These are phyloP conservation scores for Paxillus rubicundulus DNA, from an alignment of 768 basidiomycete genomes.

Conservation along the genomic window DNA sequence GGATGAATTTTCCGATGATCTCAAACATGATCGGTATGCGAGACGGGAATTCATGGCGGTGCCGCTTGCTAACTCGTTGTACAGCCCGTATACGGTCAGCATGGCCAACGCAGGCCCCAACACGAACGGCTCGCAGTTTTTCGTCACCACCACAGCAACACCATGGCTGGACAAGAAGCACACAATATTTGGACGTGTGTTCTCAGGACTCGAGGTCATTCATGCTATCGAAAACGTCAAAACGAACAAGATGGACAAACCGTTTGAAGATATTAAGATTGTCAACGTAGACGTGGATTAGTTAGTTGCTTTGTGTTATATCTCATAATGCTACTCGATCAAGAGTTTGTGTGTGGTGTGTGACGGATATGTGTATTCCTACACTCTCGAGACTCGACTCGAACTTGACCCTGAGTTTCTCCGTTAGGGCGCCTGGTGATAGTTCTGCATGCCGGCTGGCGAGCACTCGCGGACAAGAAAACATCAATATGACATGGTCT, in stretches of 20 bases:
- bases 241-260: conserved; percentile 81
- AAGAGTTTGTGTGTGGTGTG: conserved; percentile 36
- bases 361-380: conserved; percentile 21
- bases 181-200: conserved; percentile 89
- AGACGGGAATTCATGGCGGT: neutral
- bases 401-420: conserved; percentile 36
- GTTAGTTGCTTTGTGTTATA: conserved; percentile 17
- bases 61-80: conserved; percentile 4
- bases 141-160: conserved; percentile 92
- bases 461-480: conserved; percentile 50
- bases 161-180: conserved; percentile 92
- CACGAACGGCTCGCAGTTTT: conserved; percentile 97
- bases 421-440: conserved; percentile 22
- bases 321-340: conserved; percentile 49
- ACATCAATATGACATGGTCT: conserved; percentile 48
- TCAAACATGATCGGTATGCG: conserved; percentile 84
- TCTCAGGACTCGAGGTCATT: conserved; percentile 85
- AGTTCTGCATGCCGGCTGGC: conserved; percentile 11
- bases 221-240: conserved; percentile 92
- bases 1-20: conserved; percentile 87
- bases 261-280: conserved; percentile 92
- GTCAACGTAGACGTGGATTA: conserved; percentile 74
- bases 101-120: conserved; percentile 91
- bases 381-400: conserved; percentile 26
- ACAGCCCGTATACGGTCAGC: conserved; percentile 89